Evolutionary conservation across 2,329 filamentous ascomycete species (phyloP).

Genomic region (Sporothrix pseudoabietina): DNA sequence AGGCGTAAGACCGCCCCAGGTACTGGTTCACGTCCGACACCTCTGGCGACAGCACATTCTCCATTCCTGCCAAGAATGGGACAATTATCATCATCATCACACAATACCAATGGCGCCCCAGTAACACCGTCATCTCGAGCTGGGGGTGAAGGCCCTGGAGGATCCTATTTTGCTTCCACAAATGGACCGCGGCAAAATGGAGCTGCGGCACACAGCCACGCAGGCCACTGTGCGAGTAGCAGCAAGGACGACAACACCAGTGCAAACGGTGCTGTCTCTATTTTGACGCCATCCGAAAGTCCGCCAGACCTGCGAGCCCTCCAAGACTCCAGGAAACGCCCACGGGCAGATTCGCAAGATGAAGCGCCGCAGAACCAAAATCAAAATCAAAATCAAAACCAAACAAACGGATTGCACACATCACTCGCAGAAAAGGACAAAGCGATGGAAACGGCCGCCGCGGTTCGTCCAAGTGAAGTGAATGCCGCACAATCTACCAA

Average conservation of each 20-base stretch:
- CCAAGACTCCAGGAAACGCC: not conserved
- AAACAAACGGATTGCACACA: not conserved
- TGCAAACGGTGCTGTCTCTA: not conserved
- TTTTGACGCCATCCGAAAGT: conserved; percentile 22
- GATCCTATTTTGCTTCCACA: not conserved
- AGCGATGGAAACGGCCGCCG: not conserved
- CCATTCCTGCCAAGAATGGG: too few relatives aligned
- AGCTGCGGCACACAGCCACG: not conserved
- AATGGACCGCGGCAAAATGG: not conserved
- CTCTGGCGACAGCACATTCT: not conserved
- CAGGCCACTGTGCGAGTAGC: not conserved
- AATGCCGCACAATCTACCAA: not conserved
- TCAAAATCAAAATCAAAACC: not conserved
- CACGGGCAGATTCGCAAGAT: not conserved
- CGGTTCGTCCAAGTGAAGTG: not conserved
- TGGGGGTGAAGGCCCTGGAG: not conserved
- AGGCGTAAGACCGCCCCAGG: conserved; percentile 25
- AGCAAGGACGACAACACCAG: not conserved
- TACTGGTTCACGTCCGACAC: not conserved
- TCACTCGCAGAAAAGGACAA: not conserved
- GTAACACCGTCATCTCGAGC: not conserved
- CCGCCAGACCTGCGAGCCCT: conserved; percentile 1
- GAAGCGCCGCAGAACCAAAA: not conserved
- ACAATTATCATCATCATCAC: too few relatives aligned
- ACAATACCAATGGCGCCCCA: not conserved